These are phyloP conservation scores for Bryum argenteum DNA, from an alignment of 225 moss, liverwort and hornwort genomes.

Conservation along the genomic window DNA sequence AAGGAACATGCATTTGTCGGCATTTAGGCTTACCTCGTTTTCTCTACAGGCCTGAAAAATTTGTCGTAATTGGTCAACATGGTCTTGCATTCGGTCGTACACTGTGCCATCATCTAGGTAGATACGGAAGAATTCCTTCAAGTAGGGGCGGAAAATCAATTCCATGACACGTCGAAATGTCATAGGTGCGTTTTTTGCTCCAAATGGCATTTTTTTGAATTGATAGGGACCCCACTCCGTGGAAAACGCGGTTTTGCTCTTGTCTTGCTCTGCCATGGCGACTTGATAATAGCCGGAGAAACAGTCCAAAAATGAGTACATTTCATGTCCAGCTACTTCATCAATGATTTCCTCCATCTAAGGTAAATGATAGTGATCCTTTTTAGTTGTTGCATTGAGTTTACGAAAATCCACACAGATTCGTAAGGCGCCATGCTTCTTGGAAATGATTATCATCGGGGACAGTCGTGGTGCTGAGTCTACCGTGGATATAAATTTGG, in stretches of 20 bases:
- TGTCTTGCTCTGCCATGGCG: neutral
- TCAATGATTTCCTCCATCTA: neutral
- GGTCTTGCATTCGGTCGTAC: too few relatives aligned
- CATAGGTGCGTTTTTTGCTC: too few relatives aligned
- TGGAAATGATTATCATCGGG: neutral
- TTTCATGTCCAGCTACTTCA: too few relatives aligned
- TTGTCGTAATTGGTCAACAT: too few relatives aligned
- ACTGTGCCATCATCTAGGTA: too few relatives aligned
- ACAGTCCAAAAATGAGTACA: neutral
- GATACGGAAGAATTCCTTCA: too few relatives aligned
- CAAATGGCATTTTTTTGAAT: too few relatives aligned
- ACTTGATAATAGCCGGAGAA: neutral
- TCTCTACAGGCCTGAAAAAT: accelerated
- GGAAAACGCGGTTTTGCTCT: neutral
- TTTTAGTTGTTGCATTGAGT: neutral
- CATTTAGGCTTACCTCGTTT: too few relatives aligned
- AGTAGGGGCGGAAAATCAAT: too few relatives aligned
- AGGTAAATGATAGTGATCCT: neutral
- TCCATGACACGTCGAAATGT: too few relatives aligned
- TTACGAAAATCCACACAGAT: neutral
- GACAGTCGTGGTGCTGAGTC: neutral
- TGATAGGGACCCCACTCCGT: too few relatives aligned
- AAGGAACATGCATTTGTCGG: too few relatives aligned
- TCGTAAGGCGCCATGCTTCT: neutral
- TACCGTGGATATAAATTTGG: neutral